Evolutionary conservation across 257 asterid genomes (phyloP).

Genomic region (Ligustrum vulgare): DNA sequence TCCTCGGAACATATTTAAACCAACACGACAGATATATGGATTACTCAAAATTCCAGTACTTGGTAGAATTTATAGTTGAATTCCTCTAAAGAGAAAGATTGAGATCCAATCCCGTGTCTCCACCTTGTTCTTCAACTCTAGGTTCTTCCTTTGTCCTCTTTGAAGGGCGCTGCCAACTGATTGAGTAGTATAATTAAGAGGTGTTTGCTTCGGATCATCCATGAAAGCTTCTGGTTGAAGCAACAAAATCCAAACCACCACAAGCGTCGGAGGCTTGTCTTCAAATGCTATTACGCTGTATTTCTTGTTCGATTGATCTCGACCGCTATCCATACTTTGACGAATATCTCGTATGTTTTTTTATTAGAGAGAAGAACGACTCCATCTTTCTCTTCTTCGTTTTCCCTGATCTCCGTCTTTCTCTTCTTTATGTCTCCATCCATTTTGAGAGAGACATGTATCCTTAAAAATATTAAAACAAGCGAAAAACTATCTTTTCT

Average conservation of each 20-base stretch:
- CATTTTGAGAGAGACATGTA: neutral
- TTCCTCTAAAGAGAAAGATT: conserved; percentile 33
- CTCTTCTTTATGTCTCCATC: conserved; percentile 26
- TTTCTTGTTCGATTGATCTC: neutral
- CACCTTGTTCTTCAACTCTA: neutral
- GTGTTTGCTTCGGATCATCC: conserved; percentile 18
- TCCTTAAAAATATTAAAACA: no score
- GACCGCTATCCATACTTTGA: conserved; percentile 11
- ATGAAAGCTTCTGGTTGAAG: conserved; percentile 31
- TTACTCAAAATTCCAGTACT: no score
- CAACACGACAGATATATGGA: no score
- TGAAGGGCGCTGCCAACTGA: conserved; percentile 11
- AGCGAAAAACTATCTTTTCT: no score
- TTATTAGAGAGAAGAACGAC: conserved; percentile 31
- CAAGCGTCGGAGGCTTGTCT: neutral
- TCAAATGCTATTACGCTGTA: neutral
- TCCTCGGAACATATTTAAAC: no score
- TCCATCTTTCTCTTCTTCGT: conserved; percentile 38
- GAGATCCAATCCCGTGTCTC: conserved; percentile 33
- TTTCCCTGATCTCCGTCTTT: conserved; percentile 23
- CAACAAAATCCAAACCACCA: conserved; percentile 27
- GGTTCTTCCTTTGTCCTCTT: neutral
- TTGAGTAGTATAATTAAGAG: neutral
- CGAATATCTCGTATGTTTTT: conserved; percentile 26
- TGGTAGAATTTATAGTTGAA: neutral